These are phyloP conservation scores for Neurospora sp. DNA, from an alignment of 495 filamentous ascomycete species.

Conservation along the genomic window DNA sequence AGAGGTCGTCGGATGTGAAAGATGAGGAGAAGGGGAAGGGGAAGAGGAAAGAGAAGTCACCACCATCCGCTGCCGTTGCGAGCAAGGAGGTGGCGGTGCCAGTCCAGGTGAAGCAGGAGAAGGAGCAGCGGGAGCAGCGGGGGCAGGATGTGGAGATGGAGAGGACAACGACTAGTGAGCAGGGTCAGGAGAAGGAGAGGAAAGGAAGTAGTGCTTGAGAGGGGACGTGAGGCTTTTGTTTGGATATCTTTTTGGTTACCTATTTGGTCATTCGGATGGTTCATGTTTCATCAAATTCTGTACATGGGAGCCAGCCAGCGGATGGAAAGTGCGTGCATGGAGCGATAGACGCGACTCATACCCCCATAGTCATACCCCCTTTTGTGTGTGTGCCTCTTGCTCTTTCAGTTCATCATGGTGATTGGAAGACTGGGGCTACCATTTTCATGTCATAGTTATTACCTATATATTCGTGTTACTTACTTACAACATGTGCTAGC, in stretches of 20 bases:
- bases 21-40: slow-evolving; percentile 1
- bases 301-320: neutral
- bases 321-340: neutral
- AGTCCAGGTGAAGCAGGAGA: neutral
- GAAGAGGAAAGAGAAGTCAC: slow-evolving; percentile 1
- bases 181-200: neutral
- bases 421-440: neutral
- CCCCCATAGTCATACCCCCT: neutral
- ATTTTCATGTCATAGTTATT: neutral
- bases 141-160: neutral
- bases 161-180: neutral
- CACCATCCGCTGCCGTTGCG: neutral
- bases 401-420: neutral
- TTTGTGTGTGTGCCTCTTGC: neutral
- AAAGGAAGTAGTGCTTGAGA: neutral
- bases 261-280: neutral
- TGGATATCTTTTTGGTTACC: neutral
- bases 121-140: neutral
- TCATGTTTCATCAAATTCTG: neutral
- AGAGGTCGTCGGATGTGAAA: neutral
- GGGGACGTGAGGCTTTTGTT: neutral
- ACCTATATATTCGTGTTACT: neutral
- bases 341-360: neutral
- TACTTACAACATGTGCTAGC: too few species aligned
- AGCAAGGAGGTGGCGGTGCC: neutral